Base-by-base conservation (phyloP, 306 rosid species). In the Acacia melanoxylon region DNA sequence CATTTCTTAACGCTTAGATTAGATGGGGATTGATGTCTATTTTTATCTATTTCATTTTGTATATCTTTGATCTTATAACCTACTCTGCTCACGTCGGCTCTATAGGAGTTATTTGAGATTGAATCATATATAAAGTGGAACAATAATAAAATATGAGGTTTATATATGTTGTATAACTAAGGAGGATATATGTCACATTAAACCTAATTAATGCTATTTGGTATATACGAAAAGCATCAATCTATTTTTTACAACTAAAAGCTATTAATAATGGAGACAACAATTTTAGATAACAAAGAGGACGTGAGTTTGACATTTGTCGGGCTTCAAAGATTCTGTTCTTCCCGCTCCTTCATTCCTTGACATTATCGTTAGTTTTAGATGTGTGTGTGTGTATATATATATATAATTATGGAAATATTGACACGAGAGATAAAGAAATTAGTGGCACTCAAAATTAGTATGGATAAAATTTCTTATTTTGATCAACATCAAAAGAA, bases 201-300 rank as follows among this genome's bases (percentile, higher is more conserved):
- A 37, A 67, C 72, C 46, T 17, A 67, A 67, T 33, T 19, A 35
- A 67, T 15, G 45, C 29, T 40, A 68, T 40, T 68, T 40, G 73
- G 73, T 27, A 44, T 70, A 70, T 70, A 44, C 75, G 35, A 61
- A 61, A 61, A 11, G 67, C 19, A 61, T 25, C 75, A 13, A 6
- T 44, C 35, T 12, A 42, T 12, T 70, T 42, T 24, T 70, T 6
- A 44, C 37, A 68, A 44, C 35, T 22, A 70, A 74, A 51, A 74
- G 78, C 46, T 31, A 52, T 74, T 33, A 19, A 74, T 52, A 33
- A 74, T 74, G 67, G 31, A 74, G 35, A 27, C 66, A 52, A 52
- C 78, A 52, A 41, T 33, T 31, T 74, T 35, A 31, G 46, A 74
- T 52, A 20, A 52, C 11, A 33, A n/a, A 33, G 49, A 52, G 78